Conservation (phyloP, 148 eudicot genomes). For the Fagopyrum esculentum region DNA sequence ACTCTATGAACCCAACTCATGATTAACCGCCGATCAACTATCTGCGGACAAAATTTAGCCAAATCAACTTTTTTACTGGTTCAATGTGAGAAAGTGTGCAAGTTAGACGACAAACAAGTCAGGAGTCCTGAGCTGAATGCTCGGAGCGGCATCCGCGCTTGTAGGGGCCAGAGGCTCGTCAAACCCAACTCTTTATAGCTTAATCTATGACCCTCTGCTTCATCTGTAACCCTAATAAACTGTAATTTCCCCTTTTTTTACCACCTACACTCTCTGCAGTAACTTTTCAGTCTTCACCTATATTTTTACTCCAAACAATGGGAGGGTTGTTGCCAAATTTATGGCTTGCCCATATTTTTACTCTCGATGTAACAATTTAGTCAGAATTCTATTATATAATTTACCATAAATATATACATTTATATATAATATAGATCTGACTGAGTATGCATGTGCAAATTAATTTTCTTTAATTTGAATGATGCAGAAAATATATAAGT, state of each 20-base stretch:
- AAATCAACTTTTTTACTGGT: too few species aligned
- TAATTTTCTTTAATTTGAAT: not conserved
- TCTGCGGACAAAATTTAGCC: too few species aligned
- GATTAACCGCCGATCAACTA: too few species aligned
- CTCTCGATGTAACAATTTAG: not conserved
- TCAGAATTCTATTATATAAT: not conserved
- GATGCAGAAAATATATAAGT: not conserved
- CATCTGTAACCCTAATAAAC: not conserved
- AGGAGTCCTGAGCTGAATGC: constrained; percentile 1
- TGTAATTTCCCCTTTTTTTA: not conserved
- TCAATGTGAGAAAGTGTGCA: too few species aligned
- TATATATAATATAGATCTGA: constrained; percentile 2
- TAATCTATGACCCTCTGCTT: not conserved
- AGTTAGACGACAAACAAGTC: constrained; percentile 6
- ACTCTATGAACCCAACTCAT: too few species aligned
- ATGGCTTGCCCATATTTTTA: not conserved
- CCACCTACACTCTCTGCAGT: constrained; percentile 2
- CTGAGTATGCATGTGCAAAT: constrained; percentile 1
- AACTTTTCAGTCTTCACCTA: constrained; percentile 1
- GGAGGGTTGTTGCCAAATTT: constrained; percentile 8
- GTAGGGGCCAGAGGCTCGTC: not conserved
- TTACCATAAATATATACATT: not conserved
- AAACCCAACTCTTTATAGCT: not conserved
- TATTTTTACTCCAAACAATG: not conserved
- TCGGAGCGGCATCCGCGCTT: constrained; percentile 6